A percentile compares a stretch with the other conserved stretches of the same genome.
phyloP scores from a whole-genome alignment of 352 stramenopile species.

The Pythium scleroteichum region DNA sequence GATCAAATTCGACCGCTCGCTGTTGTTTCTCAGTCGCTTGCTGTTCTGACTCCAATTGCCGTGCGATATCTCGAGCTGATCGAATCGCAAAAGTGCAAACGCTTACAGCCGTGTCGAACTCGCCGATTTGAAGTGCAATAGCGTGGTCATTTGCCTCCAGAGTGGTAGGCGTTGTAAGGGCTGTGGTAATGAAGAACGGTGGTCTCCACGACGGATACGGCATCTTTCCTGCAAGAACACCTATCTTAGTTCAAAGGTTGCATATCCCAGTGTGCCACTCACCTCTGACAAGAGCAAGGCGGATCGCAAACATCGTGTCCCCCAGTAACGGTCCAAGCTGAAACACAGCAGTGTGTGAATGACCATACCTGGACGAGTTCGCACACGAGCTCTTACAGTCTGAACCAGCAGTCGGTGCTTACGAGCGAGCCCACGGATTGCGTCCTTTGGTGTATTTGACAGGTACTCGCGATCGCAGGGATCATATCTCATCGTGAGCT shows the following conservation, averaged over 20 bases:
- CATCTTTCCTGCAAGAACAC: slow-evolving; percentile 9
- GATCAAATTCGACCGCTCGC: slow-evolving; percentile 15
- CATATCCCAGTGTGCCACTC: background rate
- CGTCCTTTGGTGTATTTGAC: slow-evolving; percentile 7
- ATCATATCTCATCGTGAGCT: slow-evolving; percentile 19
- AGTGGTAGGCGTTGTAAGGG: background rate
- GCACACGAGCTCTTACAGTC: slow-evolving; percentile 15
- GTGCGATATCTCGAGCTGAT: slow-evolving; percentile 13
- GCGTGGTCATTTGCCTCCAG: background rate
- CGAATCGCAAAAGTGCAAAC: slow-evolving; percentile 16
- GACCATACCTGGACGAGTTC: background rate
- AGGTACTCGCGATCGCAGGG: background rate
- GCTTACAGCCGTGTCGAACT: slow-evolving; percentile 7
- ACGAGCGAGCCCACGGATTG: slow-evolving; percentile 20
- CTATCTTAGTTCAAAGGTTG: background rate
- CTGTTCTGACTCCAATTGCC: background rate
- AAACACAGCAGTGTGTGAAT: background rate
- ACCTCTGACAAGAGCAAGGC: slow-evolving; percentile 23
- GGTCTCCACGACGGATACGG: slow-evolving; percentile 29
- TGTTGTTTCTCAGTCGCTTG: background rate
- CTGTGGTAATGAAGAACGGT: slow-evolving; percentile 14
- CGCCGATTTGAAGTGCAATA: slow-evolving; percentile 12
- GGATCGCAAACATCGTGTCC: slow-evolving; percentile 17
- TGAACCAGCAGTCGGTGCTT: slow-evolving; percentile 32
- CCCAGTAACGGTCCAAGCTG: slow-evolving; percentile 22